Conservation (phyloP, 192 early-diverging fungal species). For the Phycomyces nitens region DNA sequence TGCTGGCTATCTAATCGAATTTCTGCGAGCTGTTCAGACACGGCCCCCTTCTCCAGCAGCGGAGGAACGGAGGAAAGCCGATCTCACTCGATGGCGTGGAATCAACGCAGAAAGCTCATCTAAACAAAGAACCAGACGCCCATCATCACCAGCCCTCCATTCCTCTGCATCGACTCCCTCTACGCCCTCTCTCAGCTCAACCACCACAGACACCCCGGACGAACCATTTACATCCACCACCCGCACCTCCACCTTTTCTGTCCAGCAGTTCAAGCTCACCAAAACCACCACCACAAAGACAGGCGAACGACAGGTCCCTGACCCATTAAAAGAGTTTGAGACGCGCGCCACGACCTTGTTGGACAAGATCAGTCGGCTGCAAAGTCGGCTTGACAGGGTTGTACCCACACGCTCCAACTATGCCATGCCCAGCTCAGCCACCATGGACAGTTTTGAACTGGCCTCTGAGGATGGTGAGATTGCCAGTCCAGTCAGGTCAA, state of each 20-base stretch:
- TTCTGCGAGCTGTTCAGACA: not conserved
- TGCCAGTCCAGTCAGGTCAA: not conserved
- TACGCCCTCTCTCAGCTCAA: not conserved
- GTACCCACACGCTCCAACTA: slow-evolving; percentile 23
- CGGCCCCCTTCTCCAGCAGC: not conserved
- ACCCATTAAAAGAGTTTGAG: slow-evolving; percentile 11
- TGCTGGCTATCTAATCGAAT: not conserved
- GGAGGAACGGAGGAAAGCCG: not conserved
- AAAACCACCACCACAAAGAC: slow-evolving; percentile 7
- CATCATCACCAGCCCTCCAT: not conserved
- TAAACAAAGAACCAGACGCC: not conserved
- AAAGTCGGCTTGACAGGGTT: slow-evolving; percentile 7
- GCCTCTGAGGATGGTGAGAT: not conserved
- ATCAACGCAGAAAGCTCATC: not conserved
- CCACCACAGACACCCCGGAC: not conserved
- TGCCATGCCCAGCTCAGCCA: not conserved
- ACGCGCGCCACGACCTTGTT: not conserved
- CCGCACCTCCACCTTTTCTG: slow-evolving; percentile 11
- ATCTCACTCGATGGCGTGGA: not conserved
- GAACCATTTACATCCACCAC: slow-evolving; percentile 9
- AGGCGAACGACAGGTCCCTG: slow-evolving; percentile 10
- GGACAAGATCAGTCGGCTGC: slow-evolving; percentile 6
- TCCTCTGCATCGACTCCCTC: not conserved
- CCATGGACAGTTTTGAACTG: slow-evolving; percentile 4
- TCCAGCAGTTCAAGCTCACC: slow-evolving; percentile 18